Percentiles rank a stretch among this genome's conserved stretches.
These are phyloP conservation scores for Phaeotremella skinneri DNA, from an alignment of 768 basidiomycete species.

Conservation along the genomic window DNA sequence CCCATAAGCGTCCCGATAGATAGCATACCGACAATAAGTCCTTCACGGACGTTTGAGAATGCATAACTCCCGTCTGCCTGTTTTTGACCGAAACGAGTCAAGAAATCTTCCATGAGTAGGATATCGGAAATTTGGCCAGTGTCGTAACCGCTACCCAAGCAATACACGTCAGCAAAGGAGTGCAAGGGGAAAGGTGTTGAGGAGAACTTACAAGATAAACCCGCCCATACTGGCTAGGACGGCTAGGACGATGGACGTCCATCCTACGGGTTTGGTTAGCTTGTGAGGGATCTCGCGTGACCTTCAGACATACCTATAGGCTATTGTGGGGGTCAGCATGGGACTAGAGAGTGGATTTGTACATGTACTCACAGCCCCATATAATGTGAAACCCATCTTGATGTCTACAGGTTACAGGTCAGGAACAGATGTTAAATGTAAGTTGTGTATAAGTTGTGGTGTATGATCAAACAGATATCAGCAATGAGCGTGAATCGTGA, in stretches of 20 bases:
- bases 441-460: no score
- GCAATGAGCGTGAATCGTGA: no score
- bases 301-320: conserved; percentile 1
- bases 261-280: conserved; percentile 61
- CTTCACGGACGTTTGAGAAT: conserved; percentile 59
- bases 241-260: conserved; percentile 65
- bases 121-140: conserved; percentile 78
- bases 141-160: conserved; percentile 55
- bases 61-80: conserved; percentile 54
- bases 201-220: conserved; percentile 35
- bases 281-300: background rate
- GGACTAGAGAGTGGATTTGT: background rate
- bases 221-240: conserved; percentile 70
- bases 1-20: conserved; percentile 68
- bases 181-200: background rate
- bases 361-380: background rate
- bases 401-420: no score
- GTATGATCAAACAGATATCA: background rate
- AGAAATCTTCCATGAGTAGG: conserved; percentile 59
- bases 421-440: no score
- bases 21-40: conserved; percentile 70
- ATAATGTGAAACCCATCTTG: conserved; percentile 5
- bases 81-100: conserved; percentile 60
- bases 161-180: no score
- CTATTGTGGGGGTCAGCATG: background rate